Evolutionary conservation across 1,284 basidiomycete species (phyloP).

Genomic region (Sutorius eximius): DNA sequence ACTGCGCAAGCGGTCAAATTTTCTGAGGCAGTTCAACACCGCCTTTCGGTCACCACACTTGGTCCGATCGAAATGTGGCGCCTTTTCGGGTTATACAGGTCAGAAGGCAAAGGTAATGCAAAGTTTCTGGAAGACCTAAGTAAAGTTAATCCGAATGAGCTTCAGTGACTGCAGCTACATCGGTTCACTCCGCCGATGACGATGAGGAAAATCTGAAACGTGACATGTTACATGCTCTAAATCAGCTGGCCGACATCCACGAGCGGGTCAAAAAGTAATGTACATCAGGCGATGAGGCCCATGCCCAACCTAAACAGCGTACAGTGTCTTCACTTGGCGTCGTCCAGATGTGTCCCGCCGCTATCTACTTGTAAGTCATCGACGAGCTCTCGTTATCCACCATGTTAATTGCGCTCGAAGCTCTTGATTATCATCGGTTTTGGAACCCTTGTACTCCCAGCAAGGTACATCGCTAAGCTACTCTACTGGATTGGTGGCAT

Average conservation of each 20-base stretch:
- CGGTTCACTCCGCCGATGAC: conserved; percentile 2
- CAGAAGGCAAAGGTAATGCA: conserved; percentile 27
- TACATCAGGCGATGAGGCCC: conserved; percentile 4
- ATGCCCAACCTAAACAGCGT: conserved; percentile 6
- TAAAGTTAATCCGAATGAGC: conserved; percentile 6
- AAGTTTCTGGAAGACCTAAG: conserved; percentile 26
- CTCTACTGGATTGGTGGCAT: conserved; percentile 48
- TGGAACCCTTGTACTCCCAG: conserved; percentile 46
- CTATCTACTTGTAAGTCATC: conserved; percentile 46
- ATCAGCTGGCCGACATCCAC: conserved; percentile 57
- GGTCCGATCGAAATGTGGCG: conserved; percentile 55
- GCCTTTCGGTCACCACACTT: conserved; percentile 48
- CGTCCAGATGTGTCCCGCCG: conserved; percentile 47
- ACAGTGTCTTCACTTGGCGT: conserved; percentile 66
- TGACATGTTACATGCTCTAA: conserved; percentile 41
- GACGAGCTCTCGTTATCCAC: neutral
- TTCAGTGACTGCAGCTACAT: neutral
- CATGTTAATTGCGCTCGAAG: conserved; percentile 7
- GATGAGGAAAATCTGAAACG: conserved; percentile 44
- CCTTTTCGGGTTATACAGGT: conserved; percentile 43
- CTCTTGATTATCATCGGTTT: conserved; percentile 41
- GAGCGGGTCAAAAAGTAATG: conserved; percentile 67
- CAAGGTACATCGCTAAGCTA: conserved; percentile 50
- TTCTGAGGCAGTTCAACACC: conserved; percentile 47
- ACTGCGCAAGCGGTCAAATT: conserved; percentile 51